Base-by-base conservation (phyloP, 2,329 filamentous ascomycete genomes). In the Penicillium sp. region DNA sequence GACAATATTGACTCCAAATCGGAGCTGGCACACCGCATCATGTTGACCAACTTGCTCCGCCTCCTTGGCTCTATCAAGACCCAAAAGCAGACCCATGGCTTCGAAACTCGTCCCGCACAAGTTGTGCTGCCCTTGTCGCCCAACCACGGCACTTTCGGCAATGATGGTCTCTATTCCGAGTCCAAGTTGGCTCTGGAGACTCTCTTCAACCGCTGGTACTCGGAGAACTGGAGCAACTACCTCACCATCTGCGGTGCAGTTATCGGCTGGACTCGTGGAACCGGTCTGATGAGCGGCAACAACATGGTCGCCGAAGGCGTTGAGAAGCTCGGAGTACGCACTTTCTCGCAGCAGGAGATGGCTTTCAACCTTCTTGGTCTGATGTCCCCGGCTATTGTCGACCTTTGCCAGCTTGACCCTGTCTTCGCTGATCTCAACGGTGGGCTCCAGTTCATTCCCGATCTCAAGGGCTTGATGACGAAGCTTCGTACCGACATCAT, bases 271-370 rank as follows among this genome's bases (percentile, higher is more conserved):
- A 98, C 93, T 61, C 92, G 93, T 75, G 93, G 92, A 58, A 98
- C 93, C 56, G 93, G 93, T 68, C 83, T 98, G 63, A 98, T 98
- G 92, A 88, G 87, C 59, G 91, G 88, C 66, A 97, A 97, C 80
- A 97, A 98, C 72, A 84, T 97, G 62, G 91, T 97, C 58, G 93
- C 93, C 31, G 92, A 97, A 71, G 93, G 92, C 52, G 89, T 98
- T 49, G 93, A 98, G 78, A 89, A 88, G 63, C 93, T 95, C 59
- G 93, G 93, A 64, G 93, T 97, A 24, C 90, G 93, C 63, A 98
- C 93, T 3, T 98, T 98, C 79, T 97, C 92, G 8, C 93, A 97
- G 75, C 90, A 95, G 70, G 93, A 98, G 74, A 98, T 98, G 93
- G 93, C 93, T 13, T 98, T 98, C 80, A 98, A 98, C 75, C 75